A percentile compares a stretch with the other conserved stretches of the same genome.
Conservation (phyloP, 495 filamentous ascomycete genomes). For the Penicillium egyptiacum region DNA sequence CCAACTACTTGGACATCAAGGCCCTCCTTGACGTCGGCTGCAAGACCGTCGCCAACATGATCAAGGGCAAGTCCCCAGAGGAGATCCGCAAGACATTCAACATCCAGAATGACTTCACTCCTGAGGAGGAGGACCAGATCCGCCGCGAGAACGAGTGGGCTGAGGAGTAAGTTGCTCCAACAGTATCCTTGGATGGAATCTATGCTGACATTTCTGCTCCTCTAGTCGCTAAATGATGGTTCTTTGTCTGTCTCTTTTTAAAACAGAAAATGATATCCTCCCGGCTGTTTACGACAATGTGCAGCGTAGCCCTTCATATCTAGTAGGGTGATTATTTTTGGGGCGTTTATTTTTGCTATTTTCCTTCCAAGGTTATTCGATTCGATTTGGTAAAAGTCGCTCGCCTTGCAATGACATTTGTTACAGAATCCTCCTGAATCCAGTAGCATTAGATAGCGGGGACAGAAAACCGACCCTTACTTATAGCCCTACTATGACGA, state of each 20-base stretch:
- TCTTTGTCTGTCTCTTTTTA: not conserved
- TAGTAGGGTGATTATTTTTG: not conserved
- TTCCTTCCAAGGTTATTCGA: not conserved
- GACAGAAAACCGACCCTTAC: not conserved
- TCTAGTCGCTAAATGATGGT: constrained; percentile 39
- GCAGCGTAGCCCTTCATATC: not conserved
- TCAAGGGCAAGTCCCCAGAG: constrained; percentile 72
- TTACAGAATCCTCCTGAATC: not conserved
- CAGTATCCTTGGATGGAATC: not conserved
- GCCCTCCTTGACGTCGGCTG: constrained; percentile 65
- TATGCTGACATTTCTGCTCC: constrained; percentile 1
- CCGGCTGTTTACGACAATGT: constrained; percentile 1
- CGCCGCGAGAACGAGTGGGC: constrained; percentile 73
- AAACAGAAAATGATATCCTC: constrained; percentile 10
- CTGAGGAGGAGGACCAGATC: constrained; percentile 72
- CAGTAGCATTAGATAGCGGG: not conserved
- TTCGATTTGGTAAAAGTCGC: not conserved
- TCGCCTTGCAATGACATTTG: not conserved
- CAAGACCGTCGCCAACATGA: constrained; percentile 71
- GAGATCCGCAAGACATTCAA: constrained; percentile 77
- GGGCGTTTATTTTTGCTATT: not conserved
- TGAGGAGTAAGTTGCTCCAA: constrained; percentile 54
- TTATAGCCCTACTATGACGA: constrained; percentile 1
- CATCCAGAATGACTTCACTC: constrained; percentile 74
- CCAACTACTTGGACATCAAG: constrained; percentile 74